A percentile compares a stretch with the other conserved stretches of the same genome.
phyloP scores from a whole-genome alignment of 2,329 filamentous ascomycete species.

The Hypoxylon rubiginosum region DNA sequence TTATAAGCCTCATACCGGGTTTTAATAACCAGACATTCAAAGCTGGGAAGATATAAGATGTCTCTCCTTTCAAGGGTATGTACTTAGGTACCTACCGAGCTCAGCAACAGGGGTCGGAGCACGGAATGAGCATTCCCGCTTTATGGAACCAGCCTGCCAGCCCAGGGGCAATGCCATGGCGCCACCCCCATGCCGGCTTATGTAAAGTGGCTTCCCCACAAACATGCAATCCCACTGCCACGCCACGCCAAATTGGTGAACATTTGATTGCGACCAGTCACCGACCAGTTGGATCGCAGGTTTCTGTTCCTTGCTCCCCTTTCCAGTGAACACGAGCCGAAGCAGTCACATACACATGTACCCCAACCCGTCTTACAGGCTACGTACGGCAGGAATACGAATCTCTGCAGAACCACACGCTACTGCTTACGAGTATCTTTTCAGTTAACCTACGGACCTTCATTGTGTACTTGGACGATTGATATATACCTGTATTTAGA shows the following conservation, averaged over 20 bases:
- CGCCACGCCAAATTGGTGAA: slow-evolving; percentile 34
- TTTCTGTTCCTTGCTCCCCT: slow-evolving; percentile 11
- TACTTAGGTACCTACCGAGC: too few relatives aligned
- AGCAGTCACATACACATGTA: slow-evolving; percentile 16
- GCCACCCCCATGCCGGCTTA: slow-evolving; percentile 6
- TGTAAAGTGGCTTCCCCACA: slow-evolving; percentile 37
- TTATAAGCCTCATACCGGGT: too few relatives aligned
- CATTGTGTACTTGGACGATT: too few relatives aligned
- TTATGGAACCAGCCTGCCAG: slow-evolving; percentile 10
- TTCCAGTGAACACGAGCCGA: slow-evolving; percentile 31
- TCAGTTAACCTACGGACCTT: background rate
- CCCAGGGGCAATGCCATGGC: too few relatives aligned
- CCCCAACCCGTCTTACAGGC: background rate
- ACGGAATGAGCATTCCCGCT: slow-evolving; percentile 26
- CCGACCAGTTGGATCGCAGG: slow-evolving; percentile 33
- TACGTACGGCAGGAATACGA: slow-evolving; percentile 29
- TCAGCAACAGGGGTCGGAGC: slow-evolving; percentile 22
- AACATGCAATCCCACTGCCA: slow-evolving; percentile 40
- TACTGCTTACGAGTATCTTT: background rate
- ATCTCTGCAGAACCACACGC: slow-evolving; percentile 13
- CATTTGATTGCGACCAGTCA: slow-evolving; percentile 35
- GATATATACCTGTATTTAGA: background rate
- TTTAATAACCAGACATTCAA: too few relatives aligned
- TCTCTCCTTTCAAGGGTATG: too few relatives aligned
- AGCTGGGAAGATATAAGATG: too few relatives aligned